Evolutionary conservation across 2,329 filamentous ascomycete genomes (phyloP).

Genomic region (Talaromyces sp.): DNA sequence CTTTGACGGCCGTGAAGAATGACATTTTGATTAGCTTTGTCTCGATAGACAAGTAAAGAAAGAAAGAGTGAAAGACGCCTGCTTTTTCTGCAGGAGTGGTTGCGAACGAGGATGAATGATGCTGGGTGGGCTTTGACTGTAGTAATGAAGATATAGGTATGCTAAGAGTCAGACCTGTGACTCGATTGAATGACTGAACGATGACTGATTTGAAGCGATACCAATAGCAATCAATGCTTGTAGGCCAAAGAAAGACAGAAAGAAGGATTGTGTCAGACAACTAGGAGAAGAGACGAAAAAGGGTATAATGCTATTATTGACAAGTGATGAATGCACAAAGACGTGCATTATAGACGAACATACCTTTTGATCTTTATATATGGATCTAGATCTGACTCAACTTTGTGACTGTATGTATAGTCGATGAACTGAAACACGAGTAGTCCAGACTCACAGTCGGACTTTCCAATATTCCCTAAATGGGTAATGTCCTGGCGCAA

Average conservation of each 20-base stretch:
- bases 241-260: background rate
- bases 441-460: background rate
- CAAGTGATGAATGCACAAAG: background rate
- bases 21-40: conserved; percentile 21
- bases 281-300: background rate
- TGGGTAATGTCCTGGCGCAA: background rate
- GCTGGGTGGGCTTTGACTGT: background rate
- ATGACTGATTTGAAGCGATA: background rate
- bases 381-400: background rate
- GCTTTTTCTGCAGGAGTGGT: background rate
- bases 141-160: background rate
- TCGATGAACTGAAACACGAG: background rate
- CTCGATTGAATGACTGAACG: background rate
- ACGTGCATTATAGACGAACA: background rate
- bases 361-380: background rate
- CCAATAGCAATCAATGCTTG: background rate
- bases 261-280: background rate
- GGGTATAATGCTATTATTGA: background rate
- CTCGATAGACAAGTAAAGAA: background rate
- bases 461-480: background rate
- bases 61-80: background rate
- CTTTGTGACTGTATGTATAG: background rate
- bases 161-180: background rate
- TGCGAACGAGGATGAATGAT: background rate
- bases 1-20: conserved; percentile 23